phyloP scores from a whole-genome alignment of 305 asterid species.

The Solanum hybrid region DNA sequence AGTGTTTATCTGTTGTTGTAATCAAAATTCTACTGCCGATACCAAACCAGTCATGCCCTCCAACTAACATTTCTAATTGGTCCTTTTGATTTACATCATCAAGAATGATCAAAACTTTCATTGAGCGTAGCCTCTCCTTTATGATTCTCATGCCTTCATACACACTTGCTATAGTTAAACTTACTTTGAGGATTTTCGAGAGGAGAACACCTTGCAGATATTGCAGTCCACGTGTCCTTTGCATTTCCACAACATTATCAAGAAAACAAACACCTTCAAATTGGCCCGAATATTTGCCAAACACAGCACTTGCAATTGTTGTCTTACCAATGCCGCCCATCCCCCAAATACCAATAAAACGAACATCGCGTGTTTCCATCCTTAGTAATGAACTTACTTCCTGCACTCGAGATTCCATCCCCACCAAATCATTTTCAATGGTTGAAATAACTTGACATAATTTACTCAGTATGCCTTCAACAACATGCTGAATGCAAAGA shows the following conservation, averaged over 20 bases:
- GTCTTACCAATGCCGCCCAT: constrained; percentile 19
- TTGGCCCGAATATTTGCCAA: background rate
- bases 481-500: background rate
- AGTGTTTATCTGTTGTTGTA: constrained; percentile 4
- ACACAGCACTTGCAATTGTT: constrained; percentile 10
- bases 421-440: background rate
- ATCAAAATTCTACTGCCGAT: constrained; percentile 10
- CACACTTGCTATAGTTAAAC: background rate
- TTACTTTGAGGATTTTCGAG: background rate
- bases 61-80: constrained; percentile 3
- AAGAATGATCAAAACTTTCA: constrained; percentile 7
- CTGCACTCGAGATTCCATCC: constrained; percentile 5
- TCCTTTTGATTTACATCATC: constrained; percentile 9
- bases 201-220: constrained; percentile 7
- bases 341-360: constrained; percentile 12
- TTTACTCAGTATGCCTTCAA: background rate
- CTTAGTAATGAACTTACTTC: background rate
- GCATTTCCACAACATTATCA: constrained; percentile 3
- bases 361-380: background rate
- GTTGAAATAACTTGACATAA: background rate
- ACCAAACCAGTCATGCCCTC: constrained; percentile 5
- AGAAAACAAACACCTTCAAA: constrained; percentile 7
- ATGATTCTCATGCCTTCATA: constrained; percentile 6
- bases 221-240: background rate
- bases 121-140: background rate